Evolutionary conservation across 257 asterid species (phyloP), one percentile per base, ranked within the genome.

Genomic region (Misopates orontium): DNA sequence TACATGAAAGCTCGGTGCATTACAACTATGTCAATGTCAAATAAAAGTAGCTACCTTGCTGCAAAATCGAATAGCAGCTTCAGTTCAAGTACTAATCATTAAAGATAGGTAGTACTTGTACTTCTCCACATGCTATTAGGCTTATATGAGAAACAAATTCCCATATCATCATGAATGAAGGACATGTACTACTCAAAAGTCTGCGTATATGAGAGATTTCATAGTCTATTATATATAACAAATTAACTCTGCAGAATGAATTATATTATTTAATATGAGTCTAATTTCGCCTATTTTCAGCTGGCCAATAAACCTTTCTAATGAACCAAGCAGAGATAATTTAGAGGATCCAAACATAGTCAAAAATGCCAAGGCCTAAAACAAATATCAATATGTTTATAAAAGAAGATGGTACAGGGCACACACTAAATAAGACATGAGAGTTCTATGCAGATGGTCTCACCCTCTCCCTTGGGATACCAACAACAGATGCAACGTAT

Each of bases 401-500:
- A 50, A 70, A 65, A 15, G 50, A 32, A 52, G 49, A 23, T 32
- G 45, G 16, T 57, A 9, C 42, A 36, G 42, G 42, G 10, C 42
- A 36, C 8, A 8, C 42, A 36, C 8, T 5, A 4, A 36, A 36
- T 36, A 1, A 4, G 42, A 36, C 36, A 28, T 3, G 36, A 1
- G 42, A 4, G 4, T 36, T 36, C 7, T 28, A 3, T 49, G 49
- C 25, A 66, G 56, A 57, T 66, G 51, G 19, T 53, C 93, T 88
- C 75, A 90, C 99, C 74, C 90, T 88, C 64, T 88, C 91, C 69
- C 63, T 88, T 18, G 96, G 96, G 69, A 94, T 94, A 65, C 99
- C 99, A 73, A 94, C 99, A 79, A 81, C 79, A 79, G 99, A 88
- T 36, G 99, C 99, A 67, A 94, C 99, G 55, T 94, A 84, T 60